Conservation (phyloP, 2,329 filamentous ascomycete species). For the Mycocentrospora acerina region DNA sequence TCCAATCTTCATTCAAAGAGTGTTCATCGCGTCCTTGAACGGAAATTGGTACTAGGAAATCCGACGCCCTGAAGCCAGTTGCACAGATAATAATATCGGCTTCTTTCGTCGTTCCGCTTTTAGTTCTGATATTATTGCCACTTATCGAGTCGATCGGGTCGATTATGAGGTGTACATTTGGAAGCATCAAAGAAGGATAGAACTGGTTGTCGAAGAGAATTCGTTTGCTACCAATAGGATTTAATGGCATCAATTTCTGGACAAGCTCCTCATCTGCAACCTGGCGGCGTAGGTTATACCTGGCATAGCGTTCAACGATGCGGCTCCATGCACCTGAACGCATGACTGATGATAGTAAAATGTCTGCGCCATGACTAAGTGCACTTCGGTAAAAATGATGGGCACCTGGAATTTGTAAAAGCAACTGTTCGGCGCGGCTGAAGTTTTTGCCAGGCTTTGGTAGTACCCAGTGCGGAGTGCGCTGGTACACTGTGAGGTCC, state of each 20-base stretch:
- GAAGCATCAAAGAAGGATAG: neutral
- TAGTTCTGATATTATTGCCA: neutral
- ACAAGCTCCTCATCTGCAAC: neutral
- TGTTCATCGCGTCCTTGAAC: neutral
- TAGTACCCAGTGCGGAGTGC: slow-evolving; percentile 1
- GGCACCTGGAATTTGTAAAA: neutral
- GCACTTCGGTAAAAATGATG: neutral
- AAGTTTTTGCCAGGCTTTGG: neutral
- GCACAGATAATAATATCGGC: slow-evolving; percentile 1
- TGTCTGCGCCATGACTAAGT: slow-evolving; percentile 1
- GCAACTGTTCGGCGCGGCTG: neutral
- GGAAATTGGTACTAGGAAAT: neutral
- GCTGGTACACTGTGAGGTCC: slow-evolving; percentile 1
- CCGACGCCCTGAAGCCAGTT: neutral
- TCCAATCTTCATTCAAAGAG: neutral
- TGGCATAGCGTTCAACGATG: neutral
- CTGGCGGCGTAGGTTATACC: neutral
- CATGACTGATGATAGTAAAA: neutral
- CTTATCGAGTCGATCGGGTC: neutral
- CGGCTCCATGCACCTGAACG: neutral
- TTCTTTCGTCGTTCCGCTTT: too few species aligned
- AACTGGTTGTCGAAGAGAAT: neutral
- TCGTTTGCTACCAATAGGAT: neutral
- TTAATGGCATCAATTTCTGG: neutral
- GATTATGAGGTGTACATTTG: neutral